phyloP scores from a whole-genome alignment of 2,329 filamentous ascomycete genomes.

The Fusarium xylarioides region DNA sequence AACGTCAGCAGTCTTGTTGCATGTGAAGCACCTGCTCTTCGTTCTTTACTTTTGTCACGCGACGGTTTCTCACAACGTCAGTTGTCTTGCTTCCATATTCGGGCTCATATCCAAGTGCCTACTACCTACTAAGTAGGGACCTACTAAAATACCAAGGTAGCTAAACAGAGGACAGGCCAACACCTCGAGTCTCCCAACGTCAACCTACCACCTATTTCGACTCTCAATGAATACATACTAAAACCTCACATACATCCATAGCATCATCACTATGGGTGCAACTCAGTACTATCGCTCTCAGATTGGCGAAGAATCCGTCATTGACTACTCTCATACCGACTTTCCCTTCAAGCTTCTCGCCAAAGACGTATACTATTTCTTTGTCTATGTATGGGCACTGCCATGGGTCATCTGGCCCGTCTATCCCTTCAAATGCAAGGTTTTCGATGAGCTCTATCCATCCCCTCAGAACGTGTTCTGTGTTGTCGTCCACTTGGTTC shows the following conservation, averaged over 20 bases:
- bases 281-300: slow-evolving; percentile 68
- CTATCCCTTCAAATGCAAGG: slow-evolving; percentile 58
- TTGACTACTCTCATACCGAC: slow-evolving; percentile 70
- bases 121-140: background rate
- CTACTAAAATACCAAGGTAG: background rate
- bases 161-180: background rate
- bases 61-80: background rate
- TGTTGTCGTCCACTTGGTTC: slow-evolving; percentile 65
- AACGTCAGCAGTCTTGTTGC: slow-evolving; percentile 4
- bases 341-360: slow-evolving; percentile 60
- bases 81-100: slow-evolving; percentile 1
- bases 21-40: background rate
- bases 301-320: slow-evolving; percentile 64
- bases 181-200: background rate
- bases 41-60: slow-evolving; percentile 1
- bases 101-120: background rate
- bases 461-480: slow-evolving; percentile 65
- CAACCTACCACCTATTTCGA: background rate
- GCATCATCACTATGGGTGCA: slow-evolving; percentile 39
- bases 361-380: slow-evolving; percentile 65
- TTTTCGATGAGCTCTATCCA: slow-evolving; percentile 71
- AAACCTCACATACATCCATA: background rate
- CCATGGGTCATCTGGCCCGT: slow-evolving; percentile 70
- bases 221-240: background rate
- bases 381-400: slow-evolving; percentile 63